Evolutionary conservation across 2,329 filamentous ascomycete species (phyloP).

Genomic region (Helotiales sp.): DNA sequence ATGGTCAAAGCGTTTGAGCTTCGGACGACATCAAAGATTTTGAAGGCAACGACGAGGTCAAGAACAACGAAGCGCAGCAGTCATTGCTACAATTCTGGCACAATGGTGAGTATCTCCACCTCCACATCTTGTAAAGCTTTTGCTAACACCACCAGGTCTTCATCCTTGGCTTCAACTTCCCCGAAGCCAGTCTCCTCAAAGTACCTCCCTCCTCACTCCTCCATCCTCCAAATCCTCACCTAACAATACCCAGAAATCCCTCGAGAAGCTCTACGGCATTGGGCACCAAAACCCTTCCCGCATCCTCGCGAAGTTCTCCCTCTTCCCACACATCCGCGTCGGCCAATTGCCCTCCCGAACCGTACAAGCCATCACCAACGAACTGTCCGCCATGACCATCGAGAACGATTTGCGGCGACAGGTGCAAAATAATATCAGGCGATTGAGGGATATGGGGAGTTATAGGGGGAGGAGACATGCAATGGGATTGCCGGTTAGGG

Average conservation of each 20-base stretch:
- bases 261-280: conserved; percentile 85
- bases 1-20: conserved; percentile 10
- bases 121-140: background rate
- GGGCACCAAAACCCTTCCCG: conserved; percentile 68
- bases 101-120: conserved; percentile 26
- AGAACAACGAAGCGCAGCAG: background rate
- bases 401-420: conserved; percentile 82
- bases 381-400: conserved; percentile 88
- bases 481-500: conserved; percentile 86
- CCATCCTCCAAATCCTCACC: background rate
- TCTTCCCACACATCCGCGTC: conserved; percentile 80
- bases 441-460: conserved; percentile 86
- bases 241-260: conserved; percentile 57
- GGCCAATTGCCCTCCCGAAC: conserved; percentile 74
- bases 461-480: conserved; percentile 90
- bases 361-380: conserved; percentile 77
- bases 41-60: conserved; percentile 7
- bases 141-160: conserved; percentile 53
- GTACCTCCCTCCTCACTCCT: conserved; percentile 45
- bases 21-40: conserved; percentile 4
- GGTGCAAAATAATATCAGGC: conserved; percentile 79
- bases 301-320: conserved; percentile 85
- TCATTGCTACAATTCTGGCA: conserved; percentile 7
- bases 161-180: conserved; percentile 84
- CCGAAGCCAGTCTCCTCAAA: conserved; percentile 79